Conservation (phyloP, 768 basidiomycete species). For the Tephrocybe sp. region DNA sequence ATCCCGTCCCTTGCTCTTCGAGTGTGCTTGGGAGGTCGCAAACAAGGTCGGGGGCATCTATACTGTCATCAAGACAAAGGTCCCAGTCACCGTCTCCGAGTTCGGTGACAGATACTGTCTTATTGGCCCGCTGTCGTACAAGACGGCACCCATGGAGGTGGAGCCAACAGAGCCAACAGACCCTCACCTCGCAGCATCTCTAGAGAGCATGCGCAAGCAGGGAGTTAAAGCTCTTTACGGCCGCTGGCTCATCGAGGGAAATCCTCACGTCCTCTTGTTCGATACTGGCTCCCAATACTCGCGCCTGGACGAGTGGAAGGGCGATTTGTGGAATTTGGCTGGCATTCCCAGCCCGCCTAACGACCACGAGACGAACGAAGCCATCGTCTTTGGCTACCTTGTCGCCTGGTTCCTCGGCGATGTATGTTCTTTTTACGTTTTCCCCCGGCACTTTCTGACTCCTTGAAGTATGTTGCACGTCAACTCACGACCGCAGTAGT, state of each 20-base stretch:
- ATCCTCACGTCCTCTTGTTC: constrained; percentile 91
- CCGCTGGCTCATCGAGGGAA: constrained; percentile 97
- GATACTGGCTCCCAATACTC: constrained; percentile 88
- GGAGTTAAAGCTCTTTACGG: constrained; percentile 96
- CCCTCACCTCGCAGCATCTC: constrained; percentile 67
- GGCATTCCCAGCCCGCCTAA: constrained; percentile 96
- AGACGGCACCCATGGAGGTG: constrained; percentile 98
- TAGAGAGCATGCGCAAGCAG: constrained; percentile 81
- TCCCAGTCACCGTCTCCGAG: constrained; percentile 95
- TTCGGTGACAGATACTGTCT: constrained; percentile 94
- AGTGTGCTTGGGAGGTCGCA: constrained; percentile 97
- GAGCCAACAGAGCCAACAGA: constrained; percentile 89
- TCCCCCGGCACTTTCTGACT: constrained; percentile 10
- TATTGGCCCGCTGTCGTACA: constrained; percentile 97
- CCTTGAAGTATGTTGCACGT: constrained; percentile 69
- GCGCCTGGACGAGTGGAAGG: constrained; percentile 97
- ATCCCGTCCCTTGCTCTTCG: constrained; percentile 80
- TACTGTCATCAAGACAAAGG: constrained; percentile 99
- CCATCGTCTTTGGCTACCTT: constrained; percentile 95
- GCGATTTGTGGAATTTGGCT: constrained; percentile 96
- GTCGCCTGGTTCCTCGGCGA: constrained; percentile 99
- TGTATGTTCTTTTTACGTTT: constrained; percentile 43
- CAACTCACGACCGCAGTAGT: constrained; percentile 86
- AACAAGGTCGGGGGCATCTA: constrained; percentile 99
- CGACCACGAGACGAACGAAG: constrained; percentile 97